Base-by-base conservation (phyloP, 139 green algal species). In the Pleodorina starrii region DNA sequence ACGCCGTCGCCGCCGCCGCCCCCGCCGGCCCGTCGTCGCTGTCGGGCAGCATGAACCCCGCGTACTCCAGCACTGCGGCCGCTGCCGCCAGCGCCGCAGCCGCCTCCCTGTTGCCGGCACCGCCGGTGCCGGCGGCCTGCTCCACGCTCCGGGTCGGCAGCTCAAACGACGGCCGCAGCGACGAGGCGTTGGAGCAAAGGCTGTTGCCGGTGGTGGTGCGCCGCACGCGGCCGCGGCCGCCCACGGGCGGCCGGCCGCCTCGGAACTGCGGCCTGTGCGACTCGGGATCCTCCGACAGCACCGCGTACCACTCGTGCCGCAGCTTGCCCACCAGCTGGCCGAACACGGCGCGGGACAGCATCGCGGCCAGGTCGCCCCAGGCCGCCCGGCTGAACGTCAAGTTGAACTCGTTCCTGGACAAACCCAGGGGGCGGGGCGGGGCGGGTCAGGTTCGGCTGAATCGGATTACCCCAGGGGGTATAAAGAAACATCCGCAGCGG, bases 361-460 rank as follows among this genome's bases (percentile, higher is more conserved):
- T 84, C 32, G 29, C 57, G 0, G 87, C 87, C 83, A 90, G 66
- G 43, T 93, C 90, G n/a, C 59, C 44, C 83, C 90, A 84, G 6
- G 84, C 87, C 2, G 84, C 69, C 32, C 87, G 86, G 54, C 76
- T 79, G 44, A 93, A 57, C 1, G 46, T 50, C 11, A 90, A 68
- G 32, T 93, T 88, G 32, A 93, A 89, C 75, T 93, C 90, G 57
- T 89, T 90, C 69, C 84, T 89, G 68, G 2, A 5, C 27, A n/a
- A 54, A 29, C 6, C 16, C 5, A 5, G 10, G 14, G 63, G 29
- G 9, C 7, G 63, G 63, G 48, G 48, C 48, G 48, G 48, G 48
- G n/a, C n/a, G n/a, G n/a, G n/a, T n/a, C n/a, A n/a, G n/a, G n/a
- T n/a, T n/a, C n/a, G n/a, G n/a, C n/a, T n/a, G n/a, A n/a, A n/a